Base-by-base conservation (phyloP, 2,329 filamentous ascomycete species). In the Arthroderma sp. region DNA sequence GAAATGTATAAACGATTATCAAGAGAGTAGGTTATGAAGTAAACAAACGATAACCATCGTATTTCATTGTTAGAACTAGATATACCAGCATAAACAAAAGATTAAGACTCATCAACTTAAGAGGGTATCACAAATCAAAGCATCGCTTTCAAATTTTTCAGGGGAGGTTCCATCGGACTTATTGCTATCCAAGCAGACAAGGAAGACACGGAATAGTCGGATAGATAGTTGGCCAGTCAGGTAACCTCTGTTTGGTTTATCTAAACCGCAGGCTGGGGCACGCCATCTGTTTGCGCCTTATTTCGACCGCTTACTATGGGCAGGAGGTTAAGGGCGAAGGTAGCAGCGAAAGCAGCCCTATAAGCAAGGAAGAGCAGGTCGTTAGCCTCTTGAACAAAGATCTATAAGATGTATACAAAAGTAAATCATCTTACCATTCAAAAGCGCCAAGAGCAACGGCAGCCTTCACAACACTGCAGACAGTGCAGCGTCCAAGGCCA, bases 401-500 rank as follows among this genome's bases (percentile, higher is more conserved):
- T 8, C 15, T 17, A 28, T 8, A 55, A 37, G 44, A 41, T 9
- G 37, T 41, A 13, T 43, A 25, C 11, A 11, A 17, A 49, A 9
- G 13, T 33, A 55, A n/a, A 33, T 38, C 66, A 70, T 65, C n/a
- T n/a, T 65, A 75, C 74, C 78, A 73, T 66, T 78, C 66, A 68
- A 78, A 75, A 44, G 74, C 71, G 0, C 69, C 74, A 65, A 79
- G 77, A 2, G 75, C 74, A 17, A 72, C 71, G 4, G 73, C 74
- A 15, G 76, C 77, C 71, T 86, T 81, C 7, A 79, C 73, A 9
- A 79, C 74, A 47, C 76, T 75, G 70, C 87, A 91, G 43, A 76
- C 74, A 43, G 73, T 76, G 66, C 82, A 84, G 58, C 79, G 74
- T 7, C 68, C 71, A 0, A 81, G 74, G 15, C 80, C 77, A 56